Percentiles rank a stretch among this genome's conserved stretches.
Evolutionary conservation across 2,329 filamentous ascomycete genomes (phyloP).

Genomic region (Xylaria sp.): DNA sequence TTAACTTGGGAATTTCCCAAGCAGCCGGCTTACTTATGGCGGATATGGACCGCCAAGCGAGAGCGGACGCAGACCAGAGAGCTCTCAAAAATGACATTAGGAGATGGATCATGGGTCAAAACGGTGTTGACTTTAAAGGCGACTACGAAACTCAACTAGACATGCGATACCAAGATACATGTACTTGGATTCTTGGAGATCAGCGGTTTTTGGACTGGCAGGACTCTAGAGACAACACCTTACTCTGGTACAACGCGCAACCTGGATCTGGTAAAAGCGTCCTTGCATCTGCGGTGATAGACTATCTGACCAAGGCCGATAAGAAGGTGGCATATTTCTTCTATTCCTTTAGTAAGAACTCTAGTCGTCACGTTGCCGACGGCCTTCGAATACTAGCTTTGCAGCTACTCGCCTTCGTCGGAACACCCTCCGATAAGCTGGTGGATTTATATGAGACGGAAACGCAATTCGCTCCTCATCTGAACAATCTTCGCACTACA

Average conservation of each 20-base stretch:
- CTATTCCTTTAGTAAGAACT: conserved; percentile 30
- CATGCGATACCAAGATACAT: conserved; percentile 26
- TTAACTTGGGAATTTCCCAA: conserved; percentile 32
- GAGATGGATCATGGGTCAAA: conserved; percentile 30
- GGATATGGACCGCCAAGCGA: conserved; percentile 21
- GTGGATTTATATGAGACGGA: conserved; percentile 28
- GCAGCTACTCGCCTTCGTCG: conserved; percentile 28
- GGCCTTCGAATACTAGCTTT: conserved; percentile 29
- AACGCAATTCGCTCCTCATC: conserved; percentile 19
- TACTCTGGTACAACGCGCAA: conserved; percentile 34
- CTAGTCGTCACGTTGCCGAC: conserved; percentile 15
- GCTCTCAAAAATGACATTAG: conserved; percentile 20
- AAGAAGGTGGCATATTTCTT: conserved; percentile 35
- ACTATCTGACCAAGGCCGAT: conserved; percentile 9
- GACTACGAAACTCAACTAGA: conserved; percentile 25
- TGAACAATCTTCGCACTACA: conserved; percentile 21
- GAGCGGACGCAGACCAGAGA: conserved; percentile 20
- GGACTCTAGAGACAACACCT: conserved; percentile 27
- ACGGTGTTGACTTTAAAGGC: conserved; percentile 23
- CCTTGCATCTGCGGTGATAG: conserved; percentile 27
- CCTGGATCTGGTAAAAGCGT: conserved; percentile 37
- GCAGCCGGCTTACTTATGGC: conserved; percentile 17
- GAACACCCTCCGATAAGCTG: conserved; percentile 25
- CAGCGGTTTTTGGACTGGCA: conserved; percentile 27
- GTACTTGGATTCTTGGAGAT: conserved; percentile 24